These are phyloP conservation scores for Eucalyptus pumila DNA, from an alignment of 345 rosid genomes.

Conservation along the genomic window DNA sequence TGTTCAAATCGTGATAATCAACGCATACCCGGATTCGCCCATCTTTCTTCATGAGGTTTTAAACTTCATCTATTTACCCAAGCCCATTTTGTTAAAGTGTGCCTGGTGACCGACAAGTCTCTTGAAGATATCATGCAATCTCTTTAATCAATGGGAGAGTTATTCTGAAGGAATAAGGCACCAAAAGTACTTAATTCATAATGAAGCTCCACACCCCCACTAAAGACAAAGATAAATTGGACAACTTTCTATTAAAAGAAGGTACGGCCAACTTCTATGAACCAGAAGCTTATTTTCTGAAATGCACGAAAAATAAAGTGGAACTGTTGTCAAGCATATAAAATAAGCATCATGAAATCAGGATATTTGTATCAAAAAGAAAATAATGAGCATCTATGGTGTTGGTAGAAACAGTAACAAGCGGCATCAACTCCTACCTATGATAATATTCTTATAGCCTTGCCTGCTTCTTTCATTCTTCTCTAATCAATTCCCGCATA, in stretches of 20 bases:
- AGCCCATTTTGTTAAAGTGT: background rate
- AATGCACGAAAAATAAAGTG: background rate
- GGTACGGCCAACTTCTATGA: background rate
- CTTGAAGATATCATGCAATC: no score
- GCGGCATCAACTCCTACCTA: background rate
- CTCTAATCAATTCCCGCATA: no score
- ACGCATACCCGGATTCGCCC: fast-evolving
- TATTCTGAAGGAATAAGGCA: background rate
- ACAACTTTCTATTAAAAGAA: background rate
- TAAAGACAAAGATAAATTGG: background rate
- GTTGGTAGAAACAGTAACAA: background rate
- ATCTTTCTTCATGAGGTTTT: no score
- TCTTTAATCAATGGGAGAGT: background rate
- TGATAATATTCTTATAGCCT: background rate
- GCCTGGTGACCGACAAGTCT: background rate
- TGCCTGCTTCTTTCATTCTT: no score
- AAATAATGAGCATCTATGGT: background rate
- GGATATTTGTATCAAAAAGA: background rate
- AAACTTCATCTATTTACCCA: background rate
- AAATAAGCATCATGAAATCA: background rate
- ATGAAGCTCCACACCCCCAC: background rate
- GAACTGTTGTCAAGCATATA: background rate
- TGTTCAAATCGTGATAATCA: fast-evolving
- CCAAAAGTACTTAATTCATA: background rate
- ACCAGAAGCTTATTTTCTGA: background rate